Evolutionary conservation across 139 green algal genomes (phyloP).

Genomic region (Marvania coccoides): DNA sequence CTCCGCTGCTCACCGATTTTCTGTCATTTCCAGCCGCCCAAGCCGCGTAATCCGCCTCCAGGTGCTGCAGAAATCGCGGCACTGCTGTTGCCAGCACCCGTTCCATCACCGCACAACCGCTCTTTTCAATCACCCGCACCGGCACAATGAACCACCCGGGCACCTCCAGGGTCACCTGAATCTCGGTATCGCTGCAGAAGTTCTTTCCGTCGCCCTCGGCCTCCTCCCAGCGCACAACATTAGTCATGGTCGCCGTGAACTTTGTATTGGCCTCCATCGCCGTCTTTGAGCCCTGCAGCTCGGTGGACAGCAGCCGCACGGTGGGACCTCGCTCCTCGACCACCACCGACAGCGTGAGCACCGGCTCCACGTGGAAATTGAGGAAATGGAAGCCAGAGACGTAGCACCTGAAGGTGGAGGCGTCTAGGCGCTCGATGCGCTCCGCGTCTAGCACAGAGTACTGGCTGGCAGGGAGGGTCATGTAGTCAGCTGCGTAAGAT

Average conservation of each 20-base stretch:
- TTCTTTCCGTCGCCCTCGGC: conserved; percentile 5
- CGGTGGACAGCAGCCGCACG: conserved; percentile 59
- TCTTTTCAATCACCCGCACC: conserved; percentile 21
- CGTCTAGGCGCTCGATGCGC: conserved; percentile 69
- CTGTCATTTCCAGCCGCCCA: conserved; percentile 64
- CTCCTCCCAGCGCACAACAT: conserved; percentile 53
- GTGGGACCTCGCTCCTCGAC: conserved; percentile 58
- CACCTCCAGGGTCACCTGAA: conserved; percentile 36
- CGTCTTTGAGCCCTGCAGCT: conserved; percentile 50
- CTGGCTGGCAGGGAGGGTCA: conserved; percentile 76
- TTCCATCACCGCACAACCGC: conserved; percentile 49
- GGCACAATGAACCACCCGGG: conserved; percentile 41
- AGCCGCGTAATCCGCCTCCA: conserved; percentile 60
- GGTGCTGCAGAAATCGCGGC: conserved; percentile 73
- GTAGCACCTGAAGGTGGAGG: conserved; percentile 70
- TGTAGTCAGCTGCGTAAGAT: conserved; percentile 63
- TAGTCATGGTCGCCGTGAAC: conserved; percentile 67
- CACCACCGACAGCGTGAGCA: conserved; percentile 69
- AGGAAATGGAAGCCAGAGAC: conserved; percentile 62
- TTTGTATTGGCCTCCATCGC: conserved; percentile 58
- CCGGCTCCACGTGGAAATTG: conserved; percentile 59
- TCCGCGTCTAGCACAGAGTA: conserved; percentile 80
- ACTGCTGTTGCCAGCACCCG: conserved; percentile 59
- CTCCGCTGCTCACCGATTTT: no score
- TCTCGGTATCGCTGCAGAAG: conserved; percentile 30